phyloP scores from a whole-genome alignment of 2,329 filamentous ascomycete species.

The Hypoxylon sp. region DNA sequence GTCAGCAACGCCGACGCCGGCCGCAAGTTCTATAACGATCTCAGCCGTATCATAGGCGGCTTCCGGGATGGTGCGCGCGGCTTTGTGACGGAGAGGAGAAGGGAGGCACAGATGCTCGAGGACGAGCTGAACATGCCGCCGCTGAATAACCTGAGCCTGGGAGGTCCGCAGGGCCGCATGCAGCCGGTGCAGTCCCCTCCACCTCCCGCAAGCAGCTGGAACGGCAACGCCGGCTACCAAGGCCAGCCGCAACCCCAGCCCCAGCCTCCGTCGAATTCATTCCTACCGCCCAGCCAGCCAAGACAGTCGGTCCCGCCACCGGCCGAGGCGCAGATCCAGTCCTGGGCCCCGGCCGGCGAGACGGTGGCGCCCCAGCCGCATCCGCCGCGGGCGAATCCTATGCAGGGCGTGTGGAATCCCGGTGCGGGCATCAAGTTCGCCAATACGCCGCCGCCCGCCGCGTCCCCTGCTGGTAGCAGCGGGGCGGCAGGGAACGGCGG shows the following conservation, averaged over 20 bases:
- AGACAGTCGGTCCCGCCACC: constrained; percentile 44
- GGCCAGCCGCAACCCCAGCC: constrained; percentile 35
- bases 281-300: constrained; percentile 21
- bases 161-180: constrained; percentile 24
- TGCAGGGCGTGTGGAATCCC: constrained; percentile 78
- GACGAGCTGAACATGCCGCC: constrained; percentile 52
- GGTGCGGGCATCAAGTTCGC: constrained; percentile 85
- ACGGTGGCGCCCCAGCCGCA: constrained; percentile 63
- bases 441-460: constrained; percentile 49
- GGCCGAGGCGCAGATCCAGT: constrained; percentile 66
- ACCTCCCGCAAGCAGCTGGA: constrained; percentile 18
- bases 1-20: constrained; percentile 91
- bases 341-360: constrained; percentile 62
- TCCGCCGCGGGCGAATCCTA: constrained; percentile 53
- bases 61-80: constrained; percentile 82
- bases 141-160: constrained; percentile 46
- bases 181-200: constrained; percentile 14
- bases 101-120: constrained; percentile 78
- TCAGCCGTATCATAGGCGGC: constrained; percentile 83
- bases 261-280: constrained; percentile 36
- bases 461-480: constrained; percentile 16
- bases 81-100: constrained; percentile 83
- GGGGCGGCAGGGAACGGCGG: constrained; percentile 35
- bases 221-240: constrained; percentile 21
- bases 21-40: constrained; percentile 96